Evolutionary conservation across 2,329 filamentous ascomycete genomes (phyloP).

Genomic region (Coniella vitis): DNA sequence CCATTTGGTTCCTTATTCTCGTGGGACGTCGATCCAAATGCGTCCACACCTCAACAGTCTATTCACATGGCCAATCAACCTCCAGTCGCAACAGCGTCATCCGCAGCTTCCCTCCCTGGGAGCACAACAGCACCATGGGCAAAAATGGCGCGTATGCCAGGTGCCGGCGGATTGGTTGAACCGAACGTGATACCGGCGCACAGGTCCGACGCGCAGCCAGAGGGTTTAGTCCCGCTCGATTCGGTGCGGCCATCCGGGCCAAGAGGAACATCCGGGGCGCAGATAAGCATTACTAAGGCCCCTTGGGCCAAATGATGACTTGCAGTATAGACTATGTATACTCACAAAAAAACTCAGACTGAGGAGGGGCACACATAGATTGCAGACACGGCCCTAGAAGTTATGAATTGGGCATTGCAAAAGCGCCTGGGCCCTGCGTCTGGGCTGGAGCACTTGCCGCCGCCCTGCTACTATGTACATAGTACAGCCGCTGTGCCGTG

Average conservation of each 20-base stretch:
- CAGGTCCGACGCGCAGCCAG: slow-evolving; percentile 7
- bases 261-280: slow-evolving; percentile 14
- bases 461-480: too few species aligned
- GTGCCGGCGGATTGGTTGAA: slow-evolving; percentile 24
- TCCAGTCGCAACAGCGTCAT: slow-evolving; percentile 19
- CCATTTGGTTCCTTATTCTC: slow-evolving; percentile 74
- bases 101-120: slow-evolving; percentile 22
- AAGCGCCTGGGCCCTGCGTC: too few species aligned
- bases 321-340: not conserved
- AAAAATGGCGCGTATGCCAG: slow-evolving; percentile 34
- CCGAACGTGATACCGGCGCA: slow-evolving; percentile 22
- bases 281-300: slow-evolving; percentile 15
- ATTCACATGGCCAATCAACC: slow-evolving; percentile 55
- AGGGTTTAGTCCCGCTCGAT: slow-evolving; percentile 3
- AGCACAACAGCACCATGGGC: slow-evolving; percentile 41
- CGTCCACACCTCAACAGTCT: slow-evolving; percentile 39
- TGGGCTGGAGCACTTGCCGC: too few species aligned
- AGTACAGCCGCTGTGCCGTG: too few species aligned
- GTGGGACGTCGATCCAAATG: slow-evolving; percentile 63
- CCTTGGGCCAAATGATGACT: slow-evolving; percentile 14
- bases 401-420: too few species aligned
- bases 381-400: not conserved
- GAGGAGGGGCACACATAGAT: too few species aligned
- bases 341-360: too few species aligned
- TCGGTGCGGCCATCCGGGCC: slow-evolving; percentile 9